Evolutionary conservation across 1,139 yeast species (phyloP).

Genomic region (Yamadazyma diddensiae): DNA sequence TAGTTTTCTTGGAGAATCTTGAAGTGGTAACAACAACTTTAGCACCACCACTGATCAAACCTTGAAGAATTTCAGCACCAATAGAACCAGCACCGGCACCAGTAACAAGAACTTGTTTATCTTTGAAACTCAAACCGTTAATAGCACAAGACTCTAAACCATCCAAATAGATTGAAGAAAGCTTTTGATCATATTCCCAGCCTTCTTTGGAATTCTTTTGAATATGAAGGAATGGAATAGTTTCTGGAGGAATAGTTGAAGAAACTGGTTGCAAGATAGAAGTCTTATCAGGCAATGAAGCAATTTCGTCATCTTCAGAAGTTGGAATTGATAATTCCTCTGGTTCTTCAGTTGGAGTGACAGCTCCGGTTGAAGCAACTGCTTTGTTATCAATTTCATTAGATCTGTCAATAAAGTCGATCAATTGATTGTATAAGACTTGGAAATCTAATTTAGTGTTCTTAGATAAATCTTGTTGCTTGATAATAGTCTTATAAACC

Average conservation of each 20-base stretch:
- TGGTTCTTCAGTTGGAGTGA: constrained; percentile 51
- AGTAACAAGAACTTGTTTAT: constrained; percentile 85
- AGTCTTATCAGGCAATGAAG: constrained; percentile 73
- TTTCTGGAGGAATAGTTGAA: constrained; percentile 71
- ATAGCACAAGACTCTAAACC: constrained; percentile 92
- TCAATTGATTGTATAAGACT: constrained; percentile 72
- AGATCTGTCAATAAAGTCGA: constrained; percentile 67
- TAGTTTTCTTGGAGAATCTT: constrained; percentile 88
- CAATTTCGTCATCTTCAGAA: constrained; percentile 69
- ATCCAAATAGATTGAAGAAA: constrained; percentile 78
- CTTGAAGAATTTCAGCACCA: constrained; percentile 96
- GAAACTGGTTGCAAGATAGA: constrained; percentile 73
- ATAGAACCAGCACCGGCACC: constrained; percentile 99
- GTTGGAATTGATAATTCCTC: constrained; percentile 33
- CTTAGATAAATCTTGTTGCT: constrained; percentile 60
- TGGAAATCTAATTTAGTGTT: constrained; percentile 75
- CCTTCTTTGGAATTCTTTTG: constrained; percentile 73
- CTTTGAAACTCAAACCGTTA: constrained; percentile 86
- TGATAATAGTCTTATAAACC: constrained; percentile 77
- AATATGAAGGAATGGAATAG: constrained; percentile 91
- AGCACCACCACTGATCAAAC: constrained; percentile 96
- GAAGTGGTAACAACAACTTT: constrained; percentile 95
- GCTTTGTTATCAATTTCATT: constrained; percentile 57
- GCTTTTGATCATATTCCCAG: constrained; percentile 81
- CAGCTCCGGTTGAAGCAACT: constrained; percentile 32